Evolutionary conservation across 1,284 basidiomycete genomes (phyloP).

Genomic region (Ceratobasidium sp.): DNA sequence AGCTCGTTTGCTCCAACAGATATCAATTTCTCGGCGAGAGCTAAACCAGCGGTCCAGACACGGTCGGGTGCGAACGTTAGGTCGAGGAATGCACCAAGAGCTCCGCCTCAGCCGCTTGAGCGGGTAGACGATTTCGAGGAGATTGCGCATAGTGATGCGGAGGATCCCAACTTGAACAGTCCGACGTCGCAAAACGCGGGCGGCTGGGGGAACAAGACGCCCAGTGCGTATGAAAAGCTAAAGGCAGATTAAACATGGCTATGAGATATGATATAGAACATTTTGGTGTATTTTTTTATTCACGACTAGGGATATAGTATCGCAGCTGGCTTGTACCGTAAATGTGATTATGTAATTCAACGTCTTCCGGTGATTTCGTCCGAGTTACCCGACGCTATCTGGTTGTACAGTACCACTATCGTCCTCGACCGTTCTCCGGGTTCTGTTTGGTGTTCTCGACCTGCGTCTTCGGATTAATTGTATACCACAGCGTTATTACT

Average conservation of each 20-base stretch:
- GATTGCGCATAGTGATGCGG: conserved; percentile 13
- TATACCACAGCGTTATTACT: background rate
- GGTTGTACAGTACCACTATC: background rate
- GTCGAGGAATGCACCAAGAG: conserved; percentile 18
- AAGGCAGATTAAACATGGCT: conserved; percentile 22
- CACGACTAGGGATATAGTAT: conserved; percentile 1
- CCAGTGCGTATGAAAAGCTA: conserved; percentile 32
- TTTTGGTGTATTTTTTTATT: conserved; percentile 11
- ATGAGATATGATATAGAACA: background rate
- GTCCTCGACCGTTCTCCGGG: background rate
- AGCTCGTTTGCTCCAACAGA: conserved; percentile 35
- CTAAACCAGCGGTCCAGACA: conserved; percentile 2
- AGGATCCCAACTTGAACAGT: background rate
- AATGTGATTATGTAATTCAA: background rate
- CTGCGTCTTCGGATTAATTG: background rate
- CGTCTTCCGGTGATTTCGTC: background rate
- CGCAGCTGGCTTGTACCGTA: background rate
- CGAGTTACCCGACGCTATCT: background rate
- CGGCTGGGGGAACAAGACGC: conserved; percentile 11
- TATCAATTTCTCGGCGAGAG: conserved; percentile 23
- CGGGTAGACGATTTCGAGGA: conserved; percentile 19
- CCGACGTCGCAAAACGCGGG: background rate
- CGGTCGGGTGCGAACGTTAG: conserved; percentile 15
- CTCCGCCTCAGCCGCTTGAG: background rate
- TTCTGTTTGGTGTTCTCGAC: background rate